Conservation (phyloP, 176 grass and related monocot genomes). For the Coix lacrymajobi region DNA sequence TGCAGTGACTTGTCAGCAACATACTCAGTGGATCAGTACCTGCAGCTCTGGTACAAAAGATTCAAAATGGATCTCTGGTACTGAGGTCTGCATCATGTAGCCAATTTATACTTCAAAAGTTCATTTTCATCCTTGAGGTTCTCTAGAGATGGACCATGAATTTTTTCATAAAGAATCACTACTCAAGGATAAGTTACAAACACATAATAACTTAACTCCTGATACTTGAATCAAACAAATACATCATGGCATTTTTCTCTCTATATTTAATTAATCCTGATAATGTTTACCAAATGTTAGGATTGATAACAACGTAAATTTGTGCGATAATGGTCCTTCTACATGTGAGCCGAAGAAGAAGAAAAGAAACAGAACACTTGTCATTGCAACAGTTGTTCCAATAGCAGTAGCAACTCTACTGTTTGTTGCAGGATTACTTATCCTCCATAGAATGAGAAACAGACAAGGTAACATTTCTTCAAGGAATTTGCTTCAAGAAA, state of each 20-base stretch:
- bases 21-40: slow-evolving; percentile 46
- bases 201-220: neutral
- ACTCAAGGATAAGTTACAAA: neutral
- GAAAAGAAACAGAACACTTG: slow-evolving; percentile 15
- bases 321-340: slow-evolving; percentile 19
- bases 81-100: slow-evolving; percentile 46
- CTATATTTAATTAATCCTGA: neutral
- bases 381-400: slow-evolving; percentile 26
- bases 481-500: neutral
- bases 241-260: neutral
- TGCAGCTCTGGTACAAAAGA: slow-evolving; percentile 29
- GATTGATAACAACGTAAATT: slow-evolving; percentile 28
- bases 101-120: neutral
- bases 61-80: slow-evolving; percentile 28
- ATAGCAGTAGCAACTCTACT: slow-evolving; percentile 20
- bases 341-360: neutral
- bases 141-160: neutral
- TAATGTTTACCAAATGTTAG: slow-evolving; percentile 10
- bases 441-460: slow-evolving; percentile 14
- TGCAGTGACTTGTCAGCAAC: slow-evolving; percentile 70
- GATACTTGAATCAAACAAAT: neutral
- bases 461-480: slow-evolving; percentile 19
- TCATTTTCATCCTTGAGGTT: neutral
- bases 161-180: neutral
- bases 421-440: slow-evolving; percentile 15